A percentile compares a stretch with the other conserved stretches of the same genome.
phyloP scores from a whole-genome alignment of 345 rosid genomes.

The Pistacia vera region DNA sequence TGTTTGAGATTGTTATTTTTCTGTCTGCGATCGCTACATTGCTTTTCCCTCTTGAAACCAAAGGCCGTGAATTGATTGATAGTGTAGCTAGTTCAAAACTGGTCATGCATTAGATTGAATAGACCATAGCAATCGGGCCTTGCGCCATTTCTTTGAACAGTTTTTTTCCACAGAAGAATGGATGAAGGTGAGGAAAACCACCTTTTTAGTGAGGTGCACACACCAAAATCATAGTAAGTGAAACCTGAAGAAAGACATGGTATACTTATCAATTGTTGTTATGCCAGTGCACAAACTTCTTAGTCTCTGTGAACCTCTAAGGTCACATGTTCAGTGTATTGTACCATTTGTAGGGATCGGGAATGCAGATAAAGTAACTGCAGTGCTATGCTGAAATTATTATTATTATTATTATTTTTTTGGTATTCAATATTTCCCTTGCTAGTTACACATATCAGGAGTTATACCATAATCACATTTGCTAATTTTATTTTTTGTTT shows the following conservation, averaged over 20 bases:
- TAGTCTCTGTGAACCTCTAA: neutral
- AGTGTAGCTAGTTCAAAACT: constrained; percentile 31
- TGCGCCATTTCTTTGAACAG: constrained; percentile 1
- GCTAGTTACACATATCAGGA: neutral
- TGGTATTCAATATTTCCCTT: neutral
- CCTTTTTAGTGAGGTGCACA: neutral
- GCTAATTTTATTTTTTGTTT: no score
- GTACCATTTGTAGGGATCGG: neutral
- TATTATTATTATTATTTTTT: neutral
- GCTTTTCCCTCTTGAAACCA: constrained; percentile 82
- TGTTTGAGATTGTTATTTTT: constrained; percentile 62
- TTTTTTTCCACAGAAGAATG: neutral
- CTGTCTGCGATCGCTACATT: constrained; percentile 66
- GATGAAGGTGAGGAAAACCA: neutral
- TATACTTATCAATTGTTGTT: neutral
- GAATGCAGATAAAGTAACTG: neutral
- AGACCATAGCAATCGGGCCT: constrained; percentile 1
- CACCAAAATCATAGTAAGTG: neutral
- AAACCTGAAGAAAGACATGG: neutral
- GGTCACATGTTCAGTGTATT: neutral
- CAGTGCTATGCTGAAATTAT: neutral
- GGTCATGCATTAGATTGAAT: constrained; percentile 15
- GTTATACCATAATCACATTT: no score
- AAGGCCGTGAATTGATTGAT: constrained; percentile 70
- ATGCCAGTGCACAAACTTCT: neutral